Evolutionary conservation across 2,329 filamentous ascomycete genomes (phyloP), one percentile per base, ranked within the genome.

Genomic region (Colletotrichum paranaense): DNA sequence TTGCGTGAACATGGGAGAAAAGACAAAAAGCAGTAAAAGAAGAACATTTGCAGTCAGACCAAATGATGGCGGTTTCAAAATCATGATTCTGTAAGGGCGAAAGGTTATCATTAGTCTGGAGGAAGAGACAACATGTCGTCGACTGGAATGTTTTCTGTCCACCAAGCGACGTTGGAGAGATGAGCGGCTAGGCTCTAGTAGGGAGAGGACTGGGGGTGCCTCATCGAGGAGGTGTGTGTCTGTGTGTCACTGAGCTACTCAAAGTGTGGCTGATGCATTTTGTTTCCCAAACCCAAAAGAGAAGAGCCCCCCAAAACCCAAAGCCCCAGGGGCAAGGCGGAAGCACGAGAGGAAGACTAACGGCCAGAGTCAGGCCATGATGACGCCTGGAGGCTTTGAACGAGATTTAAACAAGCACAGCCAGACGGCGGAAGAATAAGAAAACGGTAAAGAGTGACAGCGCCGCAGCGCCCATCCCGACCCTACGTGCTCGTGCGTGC

Each of bases 301-400:
- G 42, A 7, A 46, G 42, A n/a, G 19, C 16, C 19, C 16, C 42
- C 16, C 38, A 30, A 30, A 30, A 9, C 32, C 32, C 32, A 32
- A 46, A 32, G 46, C 24, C 59, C 16, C 53, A 53, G 19, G n/a
- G 19, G 52, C 30, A n/a, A 24, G 42, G 22, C 22, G 53, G 53
- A 35, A 60, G 65, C 19, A 46, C 38, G 66, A 42, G 32, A 42
- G 66, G 28, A 49, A 46, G 60, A 38, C 60, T 42, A 70, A 65
- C 16, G 70, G 56, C 26, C 30, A 52, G 28, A 42, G 68, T 73
- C 73, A 72, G 68, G 60, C 73, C 69, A 74, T 65, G 56, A 74
- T 74, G 73, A 73, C 73, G 72, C 72, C 63, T 49, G 46, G 24
- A 60, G 68, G 72, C 72, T 35, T 68, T 42, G 59, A 70, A n/a